Percentiles rank a stretch among this genome's conserved stretches.
These are phyloP conservation scores for Gossypium mustelinum DNA, from an alignment of 345 rosid genomes.

Conservation along the genomic window DNA sequence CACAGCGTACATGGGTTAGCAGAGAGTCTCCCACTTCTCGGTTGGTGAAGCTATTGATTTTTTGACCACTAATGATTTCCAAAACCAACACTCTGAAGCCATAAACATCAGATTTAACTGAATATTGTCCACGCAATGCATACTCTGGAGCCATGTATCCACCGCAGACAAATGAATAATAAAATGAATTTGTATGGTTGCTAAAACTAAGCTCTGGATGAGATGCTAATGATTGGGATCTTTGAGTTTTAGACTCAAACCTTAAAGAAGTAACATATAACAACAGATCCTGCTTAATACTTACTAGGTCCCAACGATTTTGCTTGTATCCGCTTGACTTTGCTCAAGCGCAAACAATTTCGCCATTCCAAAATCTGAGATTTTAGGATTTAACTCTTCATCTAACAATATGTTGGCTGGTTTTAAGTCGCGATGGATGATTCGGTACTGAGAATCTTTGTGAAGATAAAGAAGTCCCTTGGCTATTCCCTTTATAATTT, in stretches of 20 bases:
- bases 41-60: constrained; percentile 16
- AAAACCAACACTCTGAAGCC: constrained; percentile 33
- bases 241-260: not conserved
- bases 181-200: not conserved
- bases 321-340: constrained; percentile 21
- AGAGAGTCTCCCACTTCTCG: not conserved
- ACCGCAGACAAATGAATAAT: constrained; percentile 15
- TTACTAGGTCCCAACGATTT: constrained; percentile 31
- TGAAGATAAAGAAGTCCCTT: constrained; percentile 45
- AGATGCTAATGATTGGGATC: not conserved
- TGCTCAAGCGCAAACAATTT: constrained; percentile 25
- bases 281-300: not conserved
- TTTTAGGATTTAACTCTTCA: constrained; percentile 38
- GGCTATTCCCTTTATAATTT: too few relatives aligned
- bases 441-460: constrained; percentile 39
- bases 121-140: constrained; percentile 42
- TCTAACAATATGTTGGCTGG: constrained; percentile 39
- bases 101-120: constrained; percentile 50
- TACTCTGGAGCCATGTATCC: constrained; percentile 23
- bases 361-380: constrained; percentile 49
- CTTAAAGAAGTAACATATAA: not conserved
- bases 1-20: constrained; percentile 33
- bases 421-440: constrained; percentile 44
- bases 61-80: constrained; percentile 33
- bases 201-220: too few relatives aligned